Base-by-base conservation (phyloP, 305 asterid genomes). In the Fraxinus floribunda region DNA sequence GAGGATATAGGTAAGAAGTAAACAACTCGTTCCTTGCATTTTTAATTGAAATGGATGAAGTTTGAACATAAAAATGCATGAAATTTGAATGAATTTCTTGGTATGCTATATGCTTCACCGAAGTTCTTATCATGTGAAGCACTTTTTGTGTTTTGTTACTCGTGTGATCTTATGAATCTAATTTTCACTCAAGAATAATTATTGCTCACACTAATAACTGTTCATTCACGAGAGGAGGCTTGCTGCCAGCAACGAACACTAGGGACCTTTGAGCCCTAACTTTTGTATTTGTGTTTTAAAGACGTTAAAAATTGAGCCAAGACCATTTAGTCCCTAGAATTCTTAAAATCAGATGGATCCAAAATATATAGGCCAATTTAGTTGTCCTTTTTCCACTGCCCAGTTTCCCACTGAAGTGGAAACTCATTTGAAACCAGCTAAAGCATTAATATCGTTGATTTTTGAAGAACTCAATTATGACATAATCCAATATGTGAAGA, bases 1-100 rank as follows among this genome's bases (percentile, higher is more conserved):
- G 97, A 93, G 77, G 97, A 92, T 85, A 90, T 94, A 90, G 97
- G 99, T 94, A 89, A 90, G 87, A 77, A 68, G 24, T 29, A 22
- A 46, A 75, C 29, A 35, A 22, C 26, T 73, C 8, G 77, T 64
- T 81, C 75, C 79, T 57, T 76, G 22, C 36, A 77, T 72, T n/a
- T 82, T 87, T 57, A 15, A 72, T 75, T 18, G 74, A 78, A 60
- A 79, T 0, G 79, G 13, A 62, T 66, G 66, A 52, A 64, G 7
- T 46, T 34, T 62, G 57, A 39, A 26, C 7, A 46, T 72, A 18
- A 16, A 52, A 57, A 57, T 5, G 68, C 4, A 1, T 57, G 62
- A 52, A 52, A 16, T 52, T 52, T 52, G 62, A 55, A 55, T 16
- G 24, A 55, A 55, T 62, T 9, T 62, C 5, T 22, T 8, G 32